Evolutionary conservation across 2,329 filamentous ascomycete species (phyloP), one percentile per base, ranked within the genome.

Genomic region (Aspergillus jensenii): DNA sequence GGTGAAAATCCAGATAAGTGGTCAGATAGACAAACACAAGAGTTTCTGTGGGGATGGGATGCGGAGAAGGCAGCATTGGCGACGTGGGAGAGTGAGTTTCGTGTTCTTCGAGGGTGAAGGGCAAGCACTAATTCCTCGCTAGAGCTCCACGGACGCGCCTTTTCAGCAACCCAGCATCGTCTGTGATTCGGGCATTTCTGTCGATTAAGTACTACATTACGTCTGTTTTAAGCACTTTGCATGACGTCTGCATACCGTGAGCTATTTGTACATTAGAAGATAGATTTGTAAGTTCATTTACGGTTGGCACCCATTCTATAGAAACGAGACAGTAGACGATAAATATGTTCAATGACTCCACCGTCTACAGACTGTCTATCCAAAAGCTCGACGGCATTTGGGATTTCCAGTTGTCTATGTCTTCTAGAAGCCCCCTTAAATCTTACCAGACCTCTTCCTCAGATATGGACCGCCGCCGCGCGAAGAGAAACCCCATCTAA

Each of bases 1-100:
- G 68, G 64, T 6, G 58, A 62, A 3, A 74, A 70, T 40, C 85
- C 85, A 2, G 86, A 88, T 71, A 87, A 87, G 72, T 88, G 86
- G 86, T 81, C 84, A 6, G 87, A 86, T 66, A 83, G 83, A 12
- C 84, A 87, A 59, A 85, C 87, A 43, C 86, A 88, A 68, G 78
- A 81, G 68, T 66, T 72, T 17, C 48, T 75, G 23, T 75, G 73
- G 73, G 71, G 67, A 1, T 74, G 71, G 69, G 73, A 75, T 64
- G 71, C 72, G 2, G 73, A 75, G 55, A 67, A 68, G 52, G 67
- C 59, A 7, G 70, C 70, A 2, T 52, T 71, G 54, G 64, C 68
- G 41, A 62, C 63, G n/a, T 74, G 71, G 71, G 65, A 62, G 35
- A 65, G 69, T 73, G 55, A 60, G 65, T 60, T 35, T 19, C 44